Conservation (phyloP, 306 rosid genomes). For the Sesbania bispinosa region DNA sequence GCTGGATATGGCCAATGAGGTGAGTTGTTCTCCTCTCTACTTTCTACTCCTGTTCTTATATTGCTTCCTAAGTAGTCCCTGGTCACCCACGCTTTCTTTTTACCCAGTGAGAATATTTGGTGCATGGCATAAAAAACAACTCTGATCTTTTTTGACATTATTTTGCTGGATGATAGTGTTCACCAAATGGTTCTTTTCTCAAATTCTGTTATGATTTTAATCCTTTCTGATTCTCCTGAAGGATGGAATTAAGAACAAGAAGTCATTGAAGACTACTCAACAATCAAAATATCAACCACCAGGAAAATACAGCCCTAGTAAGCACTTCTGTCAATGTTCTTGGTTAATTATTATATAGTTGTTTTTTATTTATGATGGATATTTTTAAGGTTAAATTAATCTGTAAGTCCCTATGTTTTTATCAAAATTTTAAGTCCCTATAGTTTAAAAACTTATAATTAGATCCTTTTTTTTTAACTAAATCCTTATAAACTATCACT, state of each 20-base stretch:
- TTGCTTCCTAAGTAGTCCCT: background rate
- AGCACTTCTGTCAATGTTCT: constrained; percentile 23
- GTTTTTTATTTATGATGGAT: background rate
- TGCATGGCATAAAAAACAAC: background rate
- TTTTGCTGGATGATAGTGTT: background rate
- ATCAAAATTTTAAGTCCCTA: no score
- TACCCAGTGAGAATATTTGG: background rate
- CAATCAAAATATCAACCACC: constrained; percentile 72
- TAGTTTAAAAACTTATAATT: no score
- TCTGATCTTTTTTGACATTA: background rate
- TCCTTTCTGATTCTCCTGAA: constrained; percentile 14
- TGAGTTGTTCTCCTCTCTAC: constrained; percentile 19
- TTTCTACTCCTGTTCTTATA: background rate
- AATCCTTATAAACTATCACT: no score
- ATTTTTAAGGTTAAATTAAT: background rate
- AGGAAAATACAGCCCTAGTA: constrained; percentile 69
- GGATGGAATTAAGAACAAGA: constrained; percentile 61
- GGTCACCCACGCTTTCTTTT: background rate
- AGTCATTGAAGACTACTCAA: constrained; percentile 45
- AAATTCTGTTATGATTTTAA: background rate
- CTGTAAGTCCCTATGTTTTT: no score
- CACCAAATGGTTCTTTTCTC: background rate
- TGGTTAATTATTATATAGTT: background rate
- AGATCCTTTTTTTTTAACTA: no score
- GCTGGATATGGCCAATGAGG: constrained; percentile 76